These are phyloP conservation scores for Eucalyptus melliodora DNA, from an alignment of 345 rosid genomes.

Conservation along the genomic window DNA sequence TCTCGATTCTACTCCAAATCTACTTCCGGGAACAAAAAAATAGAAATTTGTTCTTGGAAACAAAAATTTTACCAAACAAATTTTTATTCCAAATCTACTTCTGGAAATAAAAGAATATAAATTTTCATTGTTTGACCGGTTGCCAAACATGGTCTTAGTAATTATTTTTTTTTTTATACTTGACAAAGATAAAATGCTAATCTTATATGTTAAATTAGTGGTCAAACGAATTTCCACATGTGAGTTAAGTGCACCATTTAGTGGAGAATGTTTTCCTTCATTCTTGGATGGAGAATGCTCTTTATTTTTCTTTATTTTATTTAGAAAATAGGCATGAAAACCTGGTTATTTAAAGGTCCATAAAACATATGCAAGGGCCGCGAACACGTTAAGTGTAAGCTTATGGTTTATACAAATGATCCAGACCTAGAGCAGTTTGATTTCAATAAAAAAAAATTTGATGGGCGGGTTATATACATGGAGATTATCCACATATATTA, in stretches of 20 bases:
- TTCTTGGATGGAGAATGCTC: not conserved
- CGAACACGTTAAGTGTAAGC: not conserved
- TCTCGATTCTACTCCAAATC: too few species aligned
- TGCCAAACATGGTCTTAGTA: not conserved
- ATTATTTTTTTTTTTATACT: too few species aligned
- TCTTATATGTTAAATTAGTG: not conserved
- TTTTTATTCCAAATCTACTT: too few species aligned
- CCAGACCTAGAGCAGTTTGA: not conserved
- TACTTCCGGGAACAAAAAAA: too few species aligned
- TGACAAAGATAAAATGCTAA: too few species aligned
- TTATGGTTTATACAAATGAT: not conserved
- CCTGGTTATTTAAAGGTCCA: not conserved
- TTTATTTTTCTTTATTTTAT: not conserved
- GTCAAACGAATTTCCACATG: too few species aligned
- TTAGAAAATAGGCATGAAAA: not conserved
- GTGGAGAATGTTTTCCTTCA: not conserved
- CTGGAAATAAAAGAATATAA: accelerated
- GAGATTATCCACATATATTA: not conserved
- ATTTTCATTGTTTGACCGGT: accelerated
- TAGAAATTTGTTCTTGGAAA: accelerated
- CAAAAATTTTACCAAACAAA: too few species aligned
- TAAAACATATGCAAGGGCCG: not conserved
- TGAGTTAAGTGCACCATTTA: too few species aligned
- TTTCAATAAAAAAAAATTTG: too few species aligned
- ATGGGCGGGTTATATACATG: not conserved